Conservation (phyloP, 768 basidiomycete species). For the Psilocybe subaeruginosa region DNA sequence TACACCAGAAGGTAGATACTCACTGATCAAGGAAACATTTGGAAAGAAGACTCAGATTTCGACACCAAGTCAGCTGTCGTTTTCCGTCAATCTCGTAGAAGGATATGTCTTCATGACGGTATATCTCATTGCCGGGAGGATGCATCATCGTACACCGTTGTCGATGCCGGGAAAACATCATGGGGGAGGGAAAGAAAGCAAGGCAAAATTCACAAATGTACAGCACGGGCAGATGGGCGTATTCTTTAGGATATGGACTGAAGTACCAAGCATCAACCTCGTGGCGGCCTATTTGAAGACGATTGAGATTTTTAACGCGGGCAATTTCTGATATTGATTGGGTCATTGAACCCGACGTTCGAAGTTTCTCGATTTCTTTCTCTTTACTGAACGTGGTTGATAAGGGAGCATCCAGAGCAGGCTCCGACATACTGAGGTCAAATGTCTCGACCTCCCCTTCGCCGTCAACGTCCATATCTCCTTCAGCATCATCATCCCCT, state of each 20-base stretch:
- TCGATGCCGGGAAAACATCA: conserved; percentile 93
- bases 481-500: conserved; percentile 66
- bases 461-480: conserved; percentile 75
- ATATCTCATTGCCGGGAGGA: conserved; percentile 99
- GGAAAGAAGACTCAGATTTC: conserved; percentile 93
- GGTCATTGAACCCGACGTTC: conserved; percentile 98
- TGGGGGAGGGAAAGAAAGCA: conserved; percentile 85
- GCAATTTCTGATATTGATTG: conserved; percentile 98
- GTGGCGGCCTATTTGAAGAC: conserved; percentile 93
- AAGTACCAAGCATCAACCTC: conserved; percentile 99
- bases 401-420: conserved; percentile 52
- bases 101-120: conserved; percentile 94
- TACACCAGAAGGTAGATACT: conserved; percentile 33
- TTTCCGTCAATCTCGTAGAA: conserved; percentile 99
- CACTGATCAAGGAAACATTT: conserved; percentile 99
- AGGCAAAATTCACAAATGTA: conserved; percentile 99
- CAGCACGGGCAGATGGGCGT: conserved; percentile 91
- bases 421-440: conserved; percentile 59
- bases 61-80: conserved; percentile 94
- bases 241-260: conserved; percentile 98
- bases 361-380: conserved; percentile 97
- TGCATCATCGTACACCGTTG: conserved; percentile 88
- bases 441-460: conserved; percentile 76
- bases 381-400: conserved; percentile 85
- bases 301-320: conserved; percentile 97